Conservation (phyloP, 2,329 filamentous ascomycete species). For the Fonsecaea erecta region DNA sequence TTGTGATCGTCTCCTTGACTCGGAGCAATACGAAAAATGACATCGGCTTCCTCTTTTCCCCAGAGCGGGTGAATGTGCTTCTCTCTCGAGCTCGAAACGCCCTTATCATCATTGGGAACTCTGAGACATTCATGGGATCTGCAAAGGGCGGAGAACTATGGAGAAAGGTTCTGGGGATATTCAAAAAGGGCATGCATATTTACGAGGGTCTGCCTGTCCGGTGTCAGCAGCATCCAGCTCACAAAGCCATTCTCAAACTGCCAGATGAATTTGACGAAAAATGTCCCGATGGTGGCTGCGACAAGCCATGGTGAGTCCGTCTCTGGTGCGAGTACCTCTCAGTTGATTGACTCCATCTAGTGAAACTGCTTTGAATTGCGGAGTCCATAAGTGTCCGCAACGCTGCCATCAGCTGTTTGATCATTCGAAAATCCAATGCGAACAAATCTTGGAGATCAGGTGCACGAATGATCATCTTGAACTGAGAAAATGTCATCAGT, state of each 20-base stretch:
- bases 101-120: slow-evolving; percentile 72
- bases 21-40: slow-evolving; percentile 67
- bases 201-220: slow-evolving; percentile 65
- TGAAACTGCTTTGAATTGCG: slow-evolving; percentile 57
- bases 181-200: slow-evolving; percentile 59
- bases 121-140: slow-evolving; percentile 63
- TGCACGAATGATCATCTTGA: slow-evolving; percentile 61
- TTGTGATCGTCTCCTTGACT: slow-evolving; percentile 71
- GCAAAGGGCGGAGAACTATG: slow-evolving; percentile 60
- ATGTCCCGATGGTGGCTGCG: slow-evolving; percentile 73
- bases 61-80: slow-evolving; percentile 71
- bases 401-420: slow-evolving; percentile 67
- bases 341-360: slow-evolving; percentile 36
- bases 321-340: slow-evolving; percentile 42
- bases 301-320: slow-evolving; percentile 59
- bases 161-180: slow-evolving; percentile 58
- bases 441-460: slow-evolving; percentile 47
- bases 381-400: slow-evolving; percentile 61
- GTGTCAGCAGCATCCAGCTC: slow-evolving; percentile 65
- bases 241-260: slow-evolving; percentile 51
- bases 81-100: slow-evolving; percentile 68
- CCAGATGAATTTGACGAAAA: slow-evolving; percentile 64
- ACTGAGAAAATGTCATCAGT: slow-evolving; percentile 53
- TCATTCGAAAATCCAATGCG: slow-evolving; percentile 61
- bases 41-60: slow-evolving; percentile 71